phyloP scores from a whole-genome alignment of 2,329 filamentous ascomycete species.

The Periconia sp. region DNA sequence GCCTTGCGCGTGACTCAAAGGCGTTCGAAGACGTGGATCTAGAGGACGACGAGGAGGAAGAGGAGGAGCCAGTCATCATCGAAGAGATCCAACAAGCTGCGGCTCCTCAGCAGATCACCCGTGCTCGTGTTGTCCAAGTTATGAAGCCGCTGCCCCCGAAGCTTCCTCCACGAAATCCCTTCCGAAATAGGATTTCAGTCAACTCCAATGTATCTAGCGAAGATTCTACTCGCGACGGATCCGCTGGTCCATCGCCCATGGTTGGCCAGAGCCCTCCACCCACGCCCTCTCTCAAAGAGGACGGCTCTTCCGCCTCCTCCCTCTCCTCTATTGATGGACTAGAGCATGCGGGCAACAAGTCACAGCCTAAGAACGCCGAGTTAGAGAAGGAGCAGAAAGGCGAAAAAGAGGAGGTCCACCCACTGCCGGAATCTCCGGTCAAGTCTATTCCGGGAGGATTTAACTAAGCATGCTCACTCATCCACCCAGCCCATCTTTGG shows the following conservation, averaged over 20 bases:
- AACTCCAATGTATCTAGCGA: conserved; percentile 35
- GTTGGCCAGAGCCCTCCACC: conserved; percentile 36
- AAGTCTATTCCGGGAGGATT: conserved; percentile 43
- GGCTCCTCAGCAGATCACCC: conserved; percentile 71
- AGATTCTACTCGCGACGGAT: conserved; percentile 20
- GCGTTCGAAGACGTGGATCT: conserved; percentile 52
- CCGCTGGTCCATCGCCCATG: conserved; percentile 26
- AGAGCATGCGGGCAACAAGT: conserved; percentile 30
- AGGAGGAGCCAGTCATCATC: conserved; percentile 69
- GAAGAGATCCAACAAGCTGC: conserved; percentile 71
- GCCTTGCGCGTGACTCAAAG: conserved; percentile 26
- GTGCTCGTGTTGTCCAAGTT: conserved; percentile 83
- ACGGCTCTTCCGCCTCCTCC: conserved; percentile 40
- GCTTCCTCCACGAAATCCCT: conserved; percentile 78
- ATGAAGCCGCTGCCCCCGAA: conserved; percentile 79
- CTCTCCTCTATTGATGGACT: conserved; percentile 42
- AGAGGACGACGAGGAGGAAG: conserved; percentile 56
- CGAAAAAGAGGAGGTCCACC: conserved; percentile 50
- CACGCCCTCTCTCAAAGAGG: conserved; percentile 41
- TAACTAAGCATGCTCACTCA: too few species aligned
- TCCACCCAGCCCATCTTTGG: too few species aligned
- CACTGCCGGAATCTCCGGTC: conserved; percentile 44
- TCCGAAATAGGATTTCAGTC: conserved; percentile 51
- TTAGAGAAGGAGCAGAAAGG: conserved; percentile 24
- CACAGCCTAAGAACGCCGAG: conserved; percentile 32